Percentiles rank a stretch among this genome's conserved stretches.
Conservation (phyloP, 2,329 filamentous ascomycete genomes). For the Botrytis pseudocinerea region DNA sequence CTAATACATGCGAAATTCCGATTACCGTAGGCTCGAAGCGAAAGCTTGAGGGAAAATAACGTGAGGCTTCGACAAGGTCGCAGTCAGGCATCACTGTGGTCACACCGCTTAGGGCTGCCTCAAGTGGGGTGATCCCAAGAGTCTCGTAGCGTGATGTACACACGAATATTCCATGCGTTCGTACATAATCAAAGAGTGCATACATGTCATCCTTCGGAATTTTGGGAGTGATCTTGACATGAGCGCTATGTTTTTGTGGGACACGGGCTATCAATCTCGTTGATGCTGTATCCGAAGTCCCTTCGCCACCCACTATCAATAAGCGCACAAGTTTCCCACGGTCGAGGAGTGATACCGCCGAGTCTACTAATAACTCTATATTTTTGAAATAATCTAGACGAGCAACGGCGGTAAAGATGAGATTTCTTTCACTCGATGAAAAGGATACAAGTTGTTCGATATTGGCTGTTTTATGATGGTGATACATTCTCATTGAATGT, state of each 20-base stretch:
- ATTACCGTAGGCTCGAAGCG: constrained; percentile 19
- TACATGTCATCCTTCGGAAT: constrained; percentile 28
- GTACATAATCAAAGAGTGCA: constrained; percentile 25
- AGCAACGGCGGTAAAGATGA: constrained; percentile 29
- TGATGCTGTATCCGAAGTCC: constrained; percentile 9
- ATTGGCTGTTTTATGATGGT: constrained; percentile 1
- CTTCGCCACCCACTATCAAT: constrained; percentile 26
- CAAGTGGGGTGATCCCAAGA: constrained; percentile 27
- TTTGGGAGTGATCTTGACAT: constrained; percentile 26
- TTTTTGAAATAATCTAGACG: constrained; percentile 29
- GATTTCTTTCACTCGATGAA: constrained; percentile 18
- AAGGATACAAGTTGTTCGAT: constrained; percentile 13
- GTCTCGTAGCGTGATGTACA: constrained; percentile 29
- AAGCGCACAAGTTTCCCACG: constrained; percentile 21
- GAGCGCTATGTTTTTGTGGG: constrained; percentile 22
- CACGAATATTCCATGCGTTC: constrained; percentile 25
- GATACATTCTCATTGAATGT: constrained; percentile 18
- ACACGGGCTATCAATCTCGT: constrained; percentile 19
- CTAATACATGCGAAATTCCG: constrained; percentile 13
- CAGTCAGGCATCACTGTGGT: constrained; percentile 27
- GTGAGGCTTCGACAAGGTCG: constrained; percentile 26
- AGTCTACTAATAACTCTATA: constrained; percentile 26
- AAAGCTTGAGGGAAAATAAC: constrained; percentile 25
- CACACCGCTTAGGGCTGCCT: constrained; percentile 26
- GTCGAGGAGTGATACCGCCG: constrained; percentile 23